Conservation (phyloP, 2,329 filamentous ascomycete genomes). For the Parascedosporium putredinis region DNA sequence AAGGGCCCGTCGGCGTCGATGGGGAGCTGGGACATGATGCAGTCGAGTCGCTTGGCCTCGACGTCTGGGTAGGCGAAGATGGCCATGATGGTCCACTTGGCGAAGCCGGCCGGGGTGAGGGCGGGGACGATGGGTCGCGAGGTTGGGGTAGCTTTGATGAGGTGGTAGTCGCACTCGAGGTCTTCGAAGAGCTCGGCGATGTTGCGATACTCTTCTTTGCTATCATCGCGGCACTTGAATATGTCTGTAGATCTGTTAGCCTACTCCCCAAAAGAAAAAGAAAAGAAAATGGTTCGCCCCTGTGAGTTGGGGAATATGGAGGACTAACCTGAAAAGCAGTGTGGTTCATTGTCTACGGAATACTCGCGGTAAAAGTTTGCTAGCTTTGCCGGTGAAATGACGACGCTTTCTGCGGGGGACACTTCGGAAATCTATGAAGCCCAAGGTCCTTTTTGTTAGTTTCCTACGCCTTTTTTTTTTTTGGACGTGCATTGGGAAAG, state of each 20-base stretch:
- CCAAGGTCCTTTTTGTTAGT: neutral
- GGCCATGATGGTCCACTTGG: slow-evolving; percentile 60
- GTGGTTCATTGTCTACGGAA: slow-evolving; percentile 51
- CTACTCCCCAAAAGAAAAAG: slow-evolving; percentile 54
- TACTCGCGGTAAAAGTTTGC: slow-evolving; percentile 61
- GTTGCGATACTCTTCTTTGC: slow-evolving; percentile 12
- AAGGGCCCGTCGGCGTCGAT: slow-evolving; percentile 47
- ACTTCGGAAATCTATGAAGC: slow-evolving; percentile 4
- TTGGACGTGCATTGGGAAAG: neutral
- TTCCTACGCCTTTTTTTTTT: neutral
- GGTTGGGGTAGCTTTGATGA: slow-evolving; percentile 45
- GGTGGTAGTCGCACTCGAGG: slow-evolving; percentile 50
- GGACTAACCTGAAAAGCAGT: slow-evolving; percentile 58
- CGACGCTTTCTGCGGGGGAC: slow-evolving; percentile 30
- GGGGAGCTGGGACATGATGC: slow-evolving; percentile 59
- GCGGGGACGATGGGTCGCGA: slow-evolving; percentile 50
- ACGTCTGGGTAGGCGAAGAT: slow-evolving; percentile 67
- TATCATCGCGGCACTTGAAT: slow-evolving; percentile 30
- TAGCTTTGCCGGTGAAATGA: slow-evolving; percentile 69
- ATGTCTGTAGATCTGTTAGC: slow-evolving; percentile 28
- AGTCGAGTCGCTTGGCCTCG: slow-evolving; percentile 60
- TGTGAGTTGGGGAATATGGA: slow-evolving; percentile 11
- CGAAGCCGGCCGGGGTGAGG: slow-evolving; percentile 58
- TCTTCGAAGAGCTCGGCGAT: slow-evolving; percentile 48
- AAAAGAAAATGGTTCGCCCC: slow-evolving; percentile 37